Percentiles rank a stretch among this genome's conserved stretches.
These are phyloP conservation scores for Yamadazyma sp. DNA, from an alignment of 1,139 yeast genomes.

Conservation along the genomic window DNA sequence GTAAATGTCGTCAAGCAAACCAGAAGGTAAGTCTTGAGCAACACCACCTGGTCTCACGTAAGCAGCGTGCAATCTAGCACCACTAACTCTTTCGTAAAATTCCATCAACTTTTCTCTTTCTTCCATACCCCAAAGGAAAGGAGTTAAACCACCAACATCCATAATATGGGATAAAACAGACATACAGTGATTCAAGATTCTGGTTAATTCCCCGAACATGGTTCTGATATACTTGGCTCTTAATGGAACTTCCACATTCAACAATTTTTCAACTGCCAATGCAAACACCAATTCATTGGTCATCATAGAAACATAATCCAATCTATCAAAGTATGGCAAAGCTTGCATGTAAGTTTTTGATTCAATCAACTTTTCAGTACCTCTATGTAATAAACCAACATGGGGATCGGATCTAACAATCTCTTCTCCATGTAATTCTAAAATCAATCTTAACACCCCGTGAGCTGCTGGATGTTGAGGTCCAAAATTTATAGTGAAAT, in stretches of 20 bases:
- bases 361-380: constrained; percentile 86
- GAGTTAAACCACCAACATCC: constrained; percentile 95
- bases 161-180: constrained; percentile 84
- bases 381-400: constrained; percentile 83
- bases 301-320: constrained; percentile 91
- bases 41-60: constrained; percentile 94
- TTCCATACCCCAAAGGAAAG: constrained; percentile 93
- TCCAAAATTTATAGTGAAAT: constrained; percentile 86
- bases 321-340: constrained; percentile 83
- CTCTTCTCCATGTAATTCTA: constrained; percentile 88
- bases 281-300: constrained; percentile 87
- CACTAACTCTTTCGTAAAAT: constrained; percentile 87
- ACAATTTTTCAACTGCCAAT: constrained; percentile 80
- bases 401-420: constrained; percentile 87
- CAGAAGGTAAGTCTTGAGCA: constrained; percentile 83
- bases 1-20: constrained; percentile 83
- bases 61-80: constrained; percentile 88
- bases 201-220: constrained; percentile 83
- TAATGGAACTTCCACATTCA: constrained; percentile 81
- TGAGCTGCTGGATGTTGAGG: constrained; percentile 97
- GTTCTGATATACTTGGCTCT: constrained; percentile 86
- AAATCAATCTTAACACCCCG: constrained; percentile 83
- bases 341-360: constrained; percentile 84
- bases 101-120: constrained; percentile 94
- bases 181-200: constrained; percentile 84